A percentile compares a stretch with the other conserved stretches of the same genome.
These are phyloP conservation scores for Aquilaria yunnanensis DNA, from an alignment of 345 rosid genomes.

Conservation along the genomic window DNA sequence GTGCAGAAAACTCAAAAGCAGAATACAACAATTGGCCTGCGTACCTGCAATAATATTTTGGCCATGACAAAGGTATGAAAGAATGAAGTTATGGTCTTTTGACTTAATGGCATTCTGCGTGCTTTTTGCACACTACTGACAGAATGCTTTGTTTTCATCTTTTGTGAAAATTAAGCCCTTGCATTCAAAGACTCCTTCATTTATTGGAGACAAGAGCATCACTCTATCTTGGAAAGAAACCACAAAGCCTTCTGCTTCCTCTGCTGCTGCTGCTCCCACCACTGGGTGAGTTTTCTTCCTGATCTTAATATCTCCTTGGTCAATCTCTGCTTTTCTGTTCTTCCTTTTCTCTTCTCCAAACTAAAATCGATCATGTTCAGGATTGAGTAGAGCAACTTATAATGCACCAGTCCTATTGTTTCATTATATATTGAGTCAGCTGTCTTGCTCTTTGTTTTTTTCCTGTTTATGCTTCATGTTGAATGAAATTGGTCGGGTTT, in stretches of 20 bases:
- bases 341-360: neutral
- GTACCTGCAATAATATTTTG: slow-evolving; percentile 92
- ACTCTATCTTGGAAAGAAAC: slow-evolving; percentile 96
- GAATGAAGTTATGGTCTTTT: neutral
- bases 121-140: slow-evolving; percentile 4
- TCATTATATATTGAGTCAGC: no score
- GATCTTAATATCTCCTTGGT: neutral
- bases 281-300: slow-evolving; percentile 46
- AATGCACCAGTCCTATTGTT: no score
- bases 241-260: slow-evolving; percentile 42
- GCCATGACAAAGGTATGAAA: slow-evolving; percentile 87
- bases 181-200: slow-evolving; percentile 81
- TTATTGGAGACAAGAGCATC: slow-evolving; percentile 84
- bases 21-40: slow-evolving; percentile 78
- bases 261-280: slow-evolving; percentile 30
- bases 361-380: no score
- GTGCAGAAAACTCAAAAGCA: slow-evolving; percentile 84
- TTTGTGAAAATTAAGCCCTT: slow-evolving; percentile 49
- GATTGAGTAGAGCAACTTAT: no score
- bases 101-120: neutral
- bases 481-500: no score
- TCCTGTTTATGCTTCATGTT: no score
- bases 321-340: neutral
- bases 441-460: no score
- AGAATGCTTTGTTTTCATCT: slow-evolving; percentile 6